A percentile compares a stretch with the other conserved stretches of the same genome.
phyloP scores from a whole-genome alignment of 2,329 filamentous ascomycete species.

The Cyphellophora europaea region DNA sequence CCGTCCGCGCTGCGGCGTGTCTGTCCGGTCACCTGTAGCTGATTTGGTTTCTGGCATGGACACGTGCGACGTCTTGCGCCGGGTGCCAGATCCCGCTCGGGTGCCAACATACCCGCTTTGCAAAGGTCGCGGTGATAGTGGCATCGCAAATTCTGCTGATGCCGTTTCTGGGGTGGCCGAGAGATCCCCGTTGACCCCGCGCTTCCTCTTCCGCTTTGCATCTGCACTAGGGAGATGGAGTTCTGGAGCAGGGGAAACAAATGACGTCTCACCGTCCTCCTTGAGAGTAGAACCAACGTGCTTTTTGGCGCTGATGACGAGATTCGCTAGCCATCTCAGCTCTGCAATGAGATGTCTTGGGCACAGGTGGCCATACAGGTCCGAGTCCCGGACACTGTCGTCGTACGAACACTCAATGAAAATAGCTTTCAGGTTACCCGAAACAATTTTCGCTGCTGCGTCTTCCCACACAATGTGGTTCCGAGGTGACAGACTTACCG shows the following conservation, averaged over 20 bases:
- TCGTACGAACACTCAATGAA: constrained; percentile 96
- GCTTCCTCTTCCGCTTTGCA: constrained; percentile 31
- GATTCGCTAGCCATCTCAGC: constrained; percentile 58
- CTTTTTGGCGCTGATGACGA: constrained; percentile 46
- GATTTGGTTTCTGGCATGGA: constrained; percentile 2
- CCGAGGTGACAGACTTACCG: constrained; percentile 68
- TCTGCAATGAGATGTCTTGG: constrained; percentile 76
- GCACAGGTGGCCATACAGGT: constrained; percentile 80
- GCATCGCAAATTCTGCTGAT: constrained; percentile 7
- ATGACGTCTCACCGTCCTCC: constrained; percentile 1
- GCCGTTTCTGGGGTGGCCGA: constrained; percentile 12
- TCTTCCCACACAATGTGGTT: constrained; percentile 80
- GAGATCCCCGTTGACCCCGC: constrained; percentile 13
- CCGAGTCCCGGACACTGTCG: constrained; percentile 64
- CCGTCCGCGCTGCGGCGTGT: constrained; percentile 5
- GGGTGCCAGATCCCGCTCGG: constrained; percentile 4
- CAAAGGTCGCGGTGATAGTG: constrained; percentile 7
- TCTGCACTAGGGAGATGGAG: constrained; percentile 4
- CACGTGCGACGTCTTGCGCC: constrained; percentile 11
- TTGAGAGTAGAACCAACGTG: constrained; percentile 18
- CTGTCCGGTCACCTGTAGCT: neutral
- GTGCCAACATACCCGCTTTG: constrained; percentile 10
- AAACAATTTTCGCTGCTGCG: constrained; percentile 73
- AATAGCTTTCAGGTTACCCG: constrained; percentile 64
- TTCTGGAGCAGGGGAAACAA: neutral